phyloP scores from a whole-genome alignment of 2,329 filamentous ascomycete species.

The Decorospora gaudefroyi region DNA sequence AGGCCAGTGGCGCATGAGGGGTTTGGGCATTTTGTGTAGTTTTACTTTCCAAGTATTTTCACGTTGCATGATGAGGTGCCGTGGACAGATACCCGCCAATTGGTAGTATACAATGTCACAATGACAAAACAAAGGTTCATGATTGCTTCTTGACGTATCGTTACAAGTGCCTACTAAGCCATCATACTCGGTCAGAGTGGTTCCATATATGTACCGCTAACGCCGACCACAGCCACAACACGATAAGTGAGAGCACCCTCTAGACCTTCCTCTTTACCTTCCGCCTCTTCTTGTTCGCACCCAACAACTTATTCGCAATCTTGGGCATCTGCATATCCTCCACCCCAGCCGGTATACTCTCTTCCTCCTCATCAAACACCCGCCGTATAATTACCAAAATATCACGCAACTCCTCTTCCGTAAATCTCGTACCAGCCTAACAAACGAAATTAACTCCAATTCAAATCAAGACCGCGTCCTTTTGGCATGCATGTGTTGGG shows the following conservation, averaged over 20 bases:
- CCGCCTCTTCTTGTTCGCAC: conserved; percentile 34
- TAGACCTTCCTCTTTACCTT: conserved; percentile 17
- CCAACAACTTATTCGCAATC: conserved; percentile 37
- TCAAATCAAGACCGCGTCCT: background rate
- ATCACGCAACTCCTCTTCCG: conserved; percentile 35
- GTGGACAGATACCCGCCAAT: conserved; percentile 30
- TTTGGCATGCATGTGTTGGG: too few relatives aligned
- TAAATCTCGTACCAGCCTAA: conserved; percentile 38
- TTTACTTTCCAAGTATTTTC: conserved; percentile 13
- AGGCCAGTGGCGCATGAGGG: conserved; percentile 25
- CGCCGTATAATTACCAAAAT: conserved; percentile 34
- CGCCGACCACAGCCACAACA: too few relatives aligned
- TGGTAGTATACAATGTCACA: conserved; percentile 23
- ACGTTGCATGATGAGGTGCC: conserved; percentile 30
- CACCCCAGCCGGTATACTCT: conserved; percentile 31
- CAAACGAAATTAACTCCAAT: background rate
- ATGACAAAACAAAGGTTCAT: conserved; percentile 12
- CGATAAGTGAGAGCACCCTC: too few relatives aligned
- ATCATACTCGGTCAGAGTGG: too few relatives aligned
- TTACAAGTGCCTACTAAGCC: too few relatives aligned
- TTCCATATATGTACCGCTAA: too few relatives aligned
- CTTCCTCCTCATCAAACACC: conserved; percentile 43
- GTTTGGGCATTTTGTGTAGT: conserved; percentile 17
- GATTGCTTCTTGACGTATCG: background rate
- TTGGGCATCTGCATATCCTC: conserved; percentile 36